phyloP scores from a whole-genome alignment of 169 alveolate species.

The Cytauxzoon felis region DNA sequence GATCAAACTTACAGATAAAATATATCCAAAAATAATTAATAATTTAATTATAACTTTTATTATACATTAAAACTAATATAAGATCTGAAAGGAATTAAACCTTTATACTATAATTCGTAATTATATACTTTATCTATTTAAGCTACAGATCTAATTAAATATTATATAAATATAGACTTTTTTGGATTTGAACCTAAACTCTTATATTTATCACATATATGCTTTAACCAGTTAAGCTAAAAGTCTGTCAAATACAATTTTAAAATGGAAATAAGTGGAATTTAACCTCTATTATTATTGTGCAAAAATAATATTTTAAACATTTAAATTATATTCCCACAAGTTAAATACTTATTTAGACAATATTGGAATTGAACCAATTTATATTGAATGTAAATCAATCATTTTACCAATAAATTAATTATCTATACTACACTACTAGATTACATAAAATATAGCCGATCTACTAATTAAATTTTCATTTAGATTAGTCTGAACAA shows the following conservation, averaged over 20 bases:
- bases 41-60: background rate
- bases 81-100: constrained; percentile 31
- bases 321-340: constrained; percentile 20
- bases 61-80: background rate
- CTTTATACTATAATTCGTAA: constrained; percentile 30
- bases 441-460: too few species aligned
- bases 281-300: constrained; percentile 16
- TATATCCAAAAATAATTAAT: background rate
- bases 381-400: constrained; percentile 16
- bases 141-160: constrained; percentile 19
- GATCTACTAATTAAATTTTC: too few species aligned
- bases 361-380: constrained; percentile 25
- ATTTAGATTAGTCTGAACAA: too few species aligned
- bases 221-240: constrained; percentile 16
- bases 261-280: constrained; percentile 11
- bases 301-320: constrained; percentile 27
- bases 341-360: constrained; percentile 6
- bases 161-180: constrained; percentile 1
- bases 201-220: constrained; percentile 16
- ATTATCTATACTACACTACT: constrained; percentile 1
- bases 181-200: constrained; percentile 22
- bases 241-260: constrained; percentile 2
- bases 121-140: constrained; percentile 21
- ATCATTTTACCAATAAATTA: constrained; percentile 21
- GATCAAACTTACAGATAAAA: constrained; percentile 27